Conservation (phyloP, 345 rosid species). For the Gossypium raimondii region DNA sequence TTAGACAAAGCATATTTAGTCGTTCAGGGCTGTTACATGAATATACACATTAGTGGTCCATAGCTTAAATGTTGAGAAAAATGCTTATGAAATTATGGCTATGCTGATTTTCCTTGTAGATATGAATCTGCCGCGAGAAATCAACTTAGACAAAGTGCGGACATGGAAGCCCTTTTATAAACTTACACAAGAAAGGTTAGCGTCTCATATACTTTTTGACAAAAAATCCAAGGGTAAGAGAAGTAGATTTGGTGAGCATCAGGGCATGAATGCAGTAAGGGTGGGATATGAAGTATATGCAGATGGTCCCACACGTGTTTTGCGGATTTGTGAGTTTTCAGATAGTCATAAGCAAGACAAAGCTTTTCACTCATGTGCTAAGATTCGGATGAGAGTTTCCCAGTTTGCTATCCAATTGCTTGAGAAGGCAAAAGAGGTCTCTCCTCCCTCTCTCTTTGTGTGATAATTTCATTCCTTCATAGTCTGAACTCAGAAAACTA, state of each 20-base stretch:
- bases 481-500: background rate
- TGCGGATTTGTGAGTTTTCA: conserved; percentile 68
- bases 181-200: conserved; percentile 47
- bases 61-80: background rate
- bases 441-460: conserved; percentile 16
- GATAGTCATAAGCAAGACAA: conserved; percentile 41
- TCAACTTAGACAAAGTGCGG: conserved; percentile 90
- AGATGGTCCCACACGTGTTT: conserved; percentile 77
- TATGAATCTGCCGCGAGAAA: conserved; percentile 61
- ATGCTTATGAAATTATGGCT: conserved; percentile 4
- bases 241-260: conserved; percentile 32
- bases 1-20: too few species aligned
- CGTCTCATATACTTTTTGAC: conserved; percentile 45
- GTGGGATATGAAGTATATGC: conserved; percentile 93
- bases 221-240: conserved; percentile 39
- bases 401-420: conserved; percentile 63
- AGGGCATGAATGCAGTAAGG: conserved; percentile 44
- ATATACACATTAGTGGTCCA: background rate
- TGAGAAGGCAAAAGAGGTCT: conserved; percentile 65
- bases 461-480: background rate
- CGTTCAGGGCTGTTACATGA: background rate
- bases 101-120: conserved; percentile 40
- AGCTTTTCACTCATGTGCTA: conserved; percentile 42
- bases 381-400: conserved; percentile 60
- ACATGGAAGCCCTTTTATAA: conserved; percentile 84